Evolutionary conservation across 352 stramenopile species (phyloP), one percentile per base, ranked within the genome.

Genomic region (Phytophthora constricta): DNA sequence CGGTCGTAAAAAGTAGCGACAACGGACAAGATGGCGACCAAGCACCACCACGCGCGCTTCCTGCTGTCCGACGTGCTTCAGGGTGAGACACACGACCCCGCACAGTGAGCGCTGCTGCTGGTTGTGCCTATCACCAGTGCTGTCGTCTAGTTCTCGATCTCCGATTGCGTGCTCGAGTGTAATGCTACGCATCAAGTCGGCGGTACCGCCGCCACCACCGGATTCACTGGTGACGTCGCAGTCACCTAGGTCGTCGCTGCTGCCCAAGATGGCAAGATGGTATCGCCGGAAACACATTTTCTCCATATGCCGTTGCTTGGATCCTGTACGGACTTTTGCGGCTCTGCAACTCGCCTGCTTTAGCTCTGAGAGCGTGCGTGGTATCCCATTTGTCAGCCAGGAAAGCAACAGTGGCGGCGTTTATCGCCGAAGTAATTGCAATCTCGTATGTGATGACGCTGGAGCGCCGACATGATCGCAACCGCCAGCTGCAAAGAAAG

Each of bases 361-460:
- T 39, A 58, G 49, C 26, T 58, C 31, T 25, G 57, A 58, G 46
- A 48, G n/a, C n/a, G n/a, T n/a, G n/a, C n/a, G n/a, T n/a, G n/a
- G 13, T 8, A 57, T 81, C 46, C 68, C 70, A 25, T 77, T 82
- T 90, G 82, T 39, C 55, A 49, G 43, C 62, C 80, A 27, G 79
- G 82, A 14, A 81, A 72, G 56, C 79, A 27, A 79, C 83, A 8
- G 82, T 88, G 59, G 62, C 76, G 17, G 83, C 78, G 16, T 92
- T 95, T 55, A 80, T 95, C 19, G 78, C 84, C 2, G 79, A 94
- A 58, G 76, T 89, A 55, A 76, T 96, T 52, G 80, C 92, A 45
- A 84, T 94, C 28, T 94, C 87, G 47, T 94, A 86, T 13, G 70
- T 93, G 14, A 55, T 96, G 17, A 79, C 84, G 25, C 74, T 93